A percentile compares a stretch with the other conserved stretches of the same genome.
phyloP scores from a whole-genome alignment of 345 rosid species.

The Ceriops tagal region DNA sequence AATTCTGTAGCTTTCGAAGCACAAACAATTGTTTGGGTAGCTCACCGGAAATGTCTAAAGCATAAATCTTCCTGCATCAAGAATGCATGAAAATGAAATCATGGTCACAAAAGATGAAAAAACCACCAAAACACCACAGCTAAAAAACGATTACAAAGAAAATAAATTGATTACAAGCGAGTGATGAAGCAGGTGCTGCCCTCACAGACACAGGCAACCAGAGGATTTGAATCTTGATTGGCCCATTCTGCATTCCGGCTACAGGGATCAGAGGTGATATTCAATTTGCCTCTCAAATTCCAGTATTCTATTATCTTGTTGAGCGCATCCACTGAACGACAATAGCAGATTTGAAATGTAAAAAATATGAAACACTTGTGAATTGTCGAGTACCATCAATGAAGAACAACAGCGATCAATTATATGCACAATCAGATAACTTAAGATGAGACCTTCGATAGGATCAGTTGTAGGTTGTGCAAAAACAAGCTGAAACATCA shows the following conservation, averaged over 20 bases:
- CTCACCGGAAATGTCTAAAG: conserved; percentile 49
- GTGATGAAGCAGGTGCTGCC: conserved; percentile 44
- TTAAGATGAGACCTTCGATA: conserved; percentile 34
- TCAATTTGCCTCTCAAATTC: conserved; percentile 41
- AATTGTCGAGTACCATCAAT: neutral
- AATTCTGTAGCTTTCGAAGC: conserved; percentile 42
- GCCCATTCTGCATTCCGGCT: conserved; percentile 39
- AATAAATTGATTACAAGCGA: conserved; percentile 37
- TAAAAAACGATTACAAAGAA: neutral
- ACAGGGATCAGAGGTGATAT: conserved; percentile 43
- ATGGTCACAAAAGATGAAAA: neutral
- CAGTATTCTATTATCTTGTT: conserved; percentile 41
- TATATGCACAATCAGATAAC: neutral
- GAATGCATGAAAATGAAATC: neutral
- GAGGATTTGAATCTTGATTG: conserved; percentile 37
- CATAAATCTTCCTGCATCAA: conserved; percentile 53
- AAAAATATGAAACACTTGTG: neutral
- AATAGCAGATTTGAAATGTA: neutral
- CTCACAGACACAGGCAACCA: conserved; percentile 42
- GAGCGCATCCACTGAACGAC: conserved; percentile 43
- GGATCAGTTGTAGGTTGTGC: conserved; percentile 42
- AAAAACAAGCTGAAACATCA: conserved; percentile 35
- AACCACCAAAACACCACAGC: neutral
- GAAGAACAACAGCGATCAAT: neutral
- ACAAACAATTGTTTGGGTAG: conserved; percentile 46